Evolutionary conservation across 2,329 filamentous ascomycete genomes (phyloP), one percentile per base, ranked within the genome.

Genomic region (Colletotrichum destructivum): DNA sequence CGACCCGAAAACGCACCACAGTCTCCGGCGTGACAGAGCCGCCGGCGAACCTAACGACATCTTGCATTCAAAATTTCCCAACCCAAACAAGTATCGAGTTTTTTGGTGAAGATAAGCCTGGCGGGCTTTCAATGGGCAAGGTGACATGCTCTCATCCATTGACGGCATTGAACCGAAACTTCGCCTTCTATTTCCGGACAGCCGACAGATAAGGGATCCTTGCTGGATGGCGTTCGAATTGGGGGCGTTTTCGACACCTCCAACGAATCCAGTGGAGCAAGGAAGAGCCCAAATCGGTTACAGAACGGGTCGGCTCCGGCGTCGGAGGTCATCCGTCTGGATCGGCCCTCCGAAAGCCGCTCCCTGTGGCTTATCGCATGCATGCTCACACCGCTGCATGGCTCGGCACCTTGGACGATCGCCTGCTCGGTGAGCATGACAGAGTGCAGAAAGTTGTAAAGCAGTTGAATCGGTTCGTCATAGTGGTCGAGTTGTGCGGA

Each of bases 151-250:
- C 31, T 35, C 31, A 35, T 35, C 9, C 31, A 35, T 35, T 35
- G 31, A 35, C 31, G 31, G 31, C 31, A 35, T 35, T 35, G 31
- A 35, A 35, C 8, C 31, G 31, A 35, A 62, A 7, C 46, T 49
- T 21, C 5, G 13, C 38, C 26, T 52, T 23, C 46, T 54, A 46
- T 13, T 60, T 60, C 47, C 66, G 46, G 38, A 61, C 47, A 66
- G 47, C 67, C 62, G 49, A 70, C 47, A 57, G 68, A 70, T 67
- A 57, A 67, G 49, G 23, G 15, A 56, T 38, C 68, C 49, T 62
- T 47, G 67, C 52, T 42, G n/a, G n/a, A 47, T 51, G 52, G 62
- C 21, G 4, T 42, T 6, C 16, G n/a, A 47, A 40, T 23, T 12
- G 44, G 42, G 11, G n/a, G 13, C 38, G 23, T 57, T 12, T 63